Conservation (phyloP, 768 basidiomycete species). For the Termitomyces sp. region DNA sequence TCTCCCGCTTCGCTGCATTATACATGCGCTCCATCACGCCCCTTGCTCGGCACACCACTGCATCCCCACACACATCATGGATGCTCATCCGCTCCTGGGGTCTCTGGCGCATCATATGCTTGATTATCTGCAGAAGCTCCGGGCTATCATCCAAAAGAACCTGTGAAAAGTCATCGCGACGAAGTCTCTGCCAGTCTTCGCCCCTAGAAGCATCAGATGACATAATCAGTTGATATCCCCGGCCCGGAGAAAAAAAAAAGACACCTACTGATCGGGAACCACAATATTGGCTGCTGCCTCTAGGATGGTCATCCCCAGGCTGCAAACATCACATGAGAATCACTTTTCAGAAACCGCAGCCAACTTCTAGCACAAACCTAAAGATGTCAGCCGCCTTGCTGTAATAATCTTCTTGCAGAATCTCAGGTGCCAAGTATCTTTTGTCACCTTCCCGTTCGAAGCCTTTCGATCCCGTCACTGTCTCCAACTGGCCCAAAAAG, state of each 20-base stretch:
- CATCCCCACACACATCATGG: constrained; percentile 51
- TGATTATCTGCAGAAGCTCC: constrained; percentile 63
- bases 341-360: constrained; percentile 13
- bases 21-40: constrained; percentile 53
- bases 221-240: constrained; percentile 21
- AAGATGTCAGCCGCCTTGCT: constrained; percentile 95
- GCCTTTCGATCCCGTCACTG: constrained; percentile 25
- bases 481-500: constrained; percentile 41
- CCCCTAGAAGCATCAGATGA: constrained; percentile 50
- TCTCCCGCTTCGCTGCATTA: constrained; percentile 26
- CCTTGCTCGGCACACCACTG: constrained; percentile 59
- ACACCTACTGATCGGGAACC: constrained; percentile 90
- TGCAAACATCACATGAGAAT: constrained; percentile 41
- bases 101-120: constrained; percentile 72
- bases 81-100: constrained; percentile 55
- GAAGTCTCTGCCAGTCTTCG: constrained; percentile 88
- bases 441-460: constrained; percentile 98
- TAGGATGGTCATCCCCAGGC: constrained; percentile 93
- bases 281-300: constrained; percentile 95
- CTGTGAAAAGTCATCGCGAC: constrained; percentile 87
- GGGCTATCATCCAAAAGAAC: constrained; percentile 64
- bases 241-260: constrained; percentile 14
- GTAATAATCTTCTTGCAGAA: constrained; percentile 78
- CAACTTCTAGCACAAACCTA: constrained; percentile 56
- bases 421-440: constrained; percentile 94